These are phyloP conservation scores for Didymella lethalis DNA, from an alignment of 2,329 filamentous ascomycete species.

Conservation along the genomic window DNA sequence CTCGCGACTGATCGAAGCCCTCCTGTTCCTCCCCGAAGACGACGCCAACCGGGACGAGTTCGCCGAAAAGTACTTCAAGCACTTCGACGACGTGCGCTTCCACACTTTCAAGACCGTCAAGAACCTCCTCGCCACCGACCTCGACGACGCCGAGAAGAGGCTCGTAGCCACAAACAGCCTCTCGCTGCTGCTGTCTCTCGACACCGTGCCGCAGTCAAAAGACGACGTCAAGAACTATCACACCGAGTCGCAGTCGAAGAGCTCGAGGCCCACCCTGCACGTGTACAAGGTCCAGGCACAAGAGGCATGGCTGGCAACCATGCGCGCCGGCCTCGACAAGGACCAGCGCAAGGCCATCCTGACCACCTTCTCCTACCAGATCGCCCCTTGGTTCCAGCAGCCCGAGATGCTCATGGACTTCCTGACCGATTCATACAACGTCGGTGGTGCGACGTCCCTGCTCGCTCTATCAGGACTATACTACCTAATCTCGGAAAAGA, in stretches of 20 bases:
- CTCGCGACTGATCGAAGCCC: conserved; percentile 66
- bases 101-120: conserved; percentile 79
- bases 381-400: conserved; percentile 88
- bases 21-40: conserved; percentile 67
- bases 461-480: conserved; percentile 92
- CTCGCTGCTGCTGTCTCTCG: conserved; percentile 70
- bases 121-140: conserved; percentile 58
- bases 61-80: conserved; percentile 76
- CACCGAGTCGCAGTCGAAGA: conserved; percentile 69
- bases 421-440: conserved; percentile 89
- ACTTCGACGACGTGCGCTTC: conserved; percentile 84
- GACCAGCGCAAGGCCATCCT: conserved; percentile 82
- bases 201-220: conserved; percentile 72
- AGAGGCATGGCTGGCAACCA: conserved; percentile 83
- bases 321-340: conserved; percentile 71
- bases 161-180: conserved; percentile 61
- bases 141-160: conserved; percentile 31
- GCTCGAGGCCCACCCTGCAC: conserved; percentile 65
- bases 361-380: conserved; percentile 74
- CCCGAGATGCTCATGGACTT: conserved; percentile 95
- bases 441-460: conserved; percentile 84
- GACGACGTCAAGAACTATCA: conserved; percentile 76
- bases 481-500: conserved; percentile 90
- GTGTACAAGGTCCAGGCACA: conserved; percentile 83
- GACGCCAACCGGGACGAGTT: conserved; percentile 74